These are phyloP conservation scores for Saitoella complicata DNA, from an alignment of 805 yeast species.

Conservation along the genomic window DNA sequence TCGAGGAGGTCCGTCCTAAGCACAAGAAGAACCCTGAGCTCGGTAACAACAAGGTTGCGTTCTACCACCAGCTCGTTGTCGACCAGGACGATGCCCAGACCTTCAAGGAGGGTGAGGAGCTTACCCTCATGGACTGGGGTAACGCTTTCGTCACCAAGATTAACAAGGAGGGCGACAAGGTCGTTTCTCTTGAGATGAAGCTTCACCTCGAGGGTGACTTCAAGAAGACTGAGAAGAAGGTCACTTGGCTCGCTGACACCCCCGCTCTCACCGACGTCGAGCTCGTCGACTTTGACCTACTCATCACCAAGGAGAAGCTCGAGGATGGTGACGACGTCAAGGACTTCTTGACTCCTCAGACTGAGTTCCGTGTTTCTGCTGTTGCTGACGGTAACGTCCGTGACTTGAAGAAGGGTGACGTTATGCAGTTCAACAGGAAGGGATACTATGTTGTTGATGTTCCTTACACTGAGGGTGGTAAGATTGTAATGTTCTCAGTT, in stretches of 20 bases:
- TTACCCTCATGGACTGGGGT: constrained; percentile 99
- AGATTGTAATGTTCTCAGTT: constrained; percentile 72
- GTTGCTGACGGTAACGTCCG: constrained; percentile 66
- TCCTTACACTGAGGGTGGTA: constrained; percentile 35
- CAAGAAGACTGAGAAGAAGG: constrained; percentile 86
- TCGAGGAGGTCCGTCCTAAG: constrained; percentile 62
- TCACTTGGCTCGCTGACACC: constrained; percentile 87
- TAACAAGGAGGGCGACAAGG: constrained; percentile 37
- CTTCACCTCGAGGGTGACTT: constrained; percentile 90
- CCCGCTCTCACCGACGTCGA: constrained; percentile 56
- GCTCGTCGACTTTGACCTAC: constrained; percentile 81
- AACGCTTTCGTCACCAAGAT: constrained; percentile 66
- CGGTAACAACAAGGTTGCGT: constrained; percentile 68
- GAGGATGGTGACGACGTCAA: constrained; percentile 87
- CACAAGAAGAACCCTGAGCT: constrained; percentile 91
- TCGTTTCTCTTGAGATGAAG: constrained; percentile 55
- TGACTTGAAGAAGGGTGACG: constrained; percentile 65
- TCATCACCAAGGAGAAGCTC: constrained; percentile 84
- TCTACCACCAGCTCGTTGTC: constrained; percentile 44
- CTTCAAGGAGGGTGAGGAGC: constrained; percentile 69
- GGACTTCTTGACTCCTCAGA: constrained; percentile 74
- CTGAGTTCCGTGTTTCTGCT: constrained; percentile 69
- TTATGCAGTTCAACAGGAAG: constrained; percentile 91
- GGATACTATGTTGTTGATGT: constrained; percentile 81
- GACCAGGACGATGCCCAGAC: constrained; percentile 78